Conservation (phyloP, 2,329 filamentous ascomycete genomes). For the Scorias spongiosa region DNA sequence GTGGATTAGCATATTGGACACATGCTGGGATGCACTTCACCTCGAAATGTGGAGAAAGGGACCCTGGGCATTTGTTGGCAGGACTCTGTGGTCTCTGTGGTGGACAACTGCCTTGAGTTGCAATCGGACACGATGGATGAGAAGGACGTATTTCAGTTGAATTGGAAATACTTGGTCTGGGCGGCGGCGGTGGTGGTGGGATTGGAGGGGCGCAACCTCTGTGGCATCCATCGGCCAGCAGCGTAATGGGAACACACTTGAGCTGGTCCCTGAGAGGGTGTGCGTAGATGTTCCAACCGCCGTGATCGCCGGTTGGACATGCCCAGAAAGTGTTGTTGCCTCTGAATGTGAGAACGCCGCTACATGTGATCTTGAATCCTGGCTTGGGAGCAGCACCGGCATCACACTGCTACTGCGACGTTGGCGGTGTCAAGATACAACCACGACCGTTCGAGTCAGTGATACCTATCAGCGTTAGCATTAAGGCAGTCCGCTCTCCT, state of each 20-base stretch:
- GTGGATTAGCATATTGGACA: neutral
- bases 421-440: conserved; percentile 47
- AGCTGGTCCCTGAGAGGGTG: conserved; percentile 24
- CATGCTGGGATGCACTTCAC: neutral
- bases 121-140: conserved; percentile 23
- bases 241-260: conserved; percentile 36
- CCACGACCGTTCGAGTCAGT: conserved; percentile 42
- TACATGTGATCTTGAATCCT: conserved; percentile 41
- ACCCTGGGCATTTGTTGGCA: neutral
- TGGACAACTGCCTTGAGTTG: conserved; percentile 22
- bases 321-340: conserved; percentile 41
- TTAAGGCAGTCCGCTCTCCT: neutral
- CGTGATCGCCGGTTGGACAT: conserved; percentile 41
- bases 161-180: conserved; percentile 1
- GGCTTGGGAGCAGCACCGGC: conserved; percentile 32
- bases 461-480: conserved; percentile 21
- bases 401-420: conserved; percentile 48
- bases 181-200: conserved; percentile 32
- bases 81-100: neutral
- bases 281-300: conserved; percentile 42
- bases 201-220: conserved; percentile 26
- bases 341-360: conserved; percentile 34
- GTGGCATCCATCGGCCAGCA: conserved; percentile 16
- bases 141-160: conserved; percentile 27
- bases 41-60: neutral